Percentiles rank a stretch among this genome's conserved stretches.
Conservation (phyloP, 108 stramenopile genomes). For the Fragilaria radians region DNA sequence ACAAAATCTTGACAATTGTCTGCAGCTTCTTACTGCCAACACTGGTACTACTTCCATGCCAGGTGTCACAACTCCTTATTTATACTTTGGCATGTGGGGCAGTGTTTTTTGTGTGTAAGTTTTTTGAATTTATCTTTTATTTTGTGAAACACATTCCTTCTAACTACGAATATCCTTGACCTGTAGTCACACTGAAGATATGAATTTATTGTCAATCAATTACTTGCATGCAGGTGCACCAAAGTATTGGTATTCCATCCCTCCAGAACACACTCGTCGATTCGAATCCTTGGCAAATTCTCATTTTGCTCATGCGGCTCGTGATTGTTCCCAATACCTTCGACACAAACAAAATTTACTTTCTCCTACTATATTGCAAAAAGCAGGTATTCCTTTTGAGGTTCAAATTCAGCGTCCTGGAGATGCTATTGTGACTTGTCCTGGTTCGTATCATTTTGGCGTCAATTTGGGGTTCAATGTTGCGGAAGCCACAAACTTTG, state of each 20-base stretch:
- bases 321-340: constrained; percentile 85
- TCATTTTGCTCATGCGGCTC: constrained; percentile 58
- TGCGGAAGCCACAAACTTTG: constrained; percentile 94
- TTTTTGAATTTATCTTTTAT: not conserved
- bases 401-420: constrained; percentile 92
- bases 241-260: constrained; percentile 97
- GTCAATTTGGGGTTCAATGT: constrained; percentile 98
- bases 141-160: not conserved
- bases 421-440: constrained; percentile 96
- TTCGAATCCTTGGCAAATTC: constrained; percentile 77
- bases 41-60: constrained; percentile 41
- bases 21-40: constrained; percentile 12
- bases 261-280: constrained; percentile 66
- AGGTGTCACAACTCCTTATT: constrained; percentile 82
- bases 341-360: constrained; percentile 94
- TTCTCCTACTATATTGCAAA: constrained; percentile 77
- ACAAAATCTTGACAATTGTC: not conserved
- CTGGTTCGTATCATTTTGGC: constrained; percentile 94
- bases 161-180: too few relatives aligned
- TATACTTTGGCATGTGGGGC: constrained; percentile 90
- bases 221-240: constrained; percentile 96
- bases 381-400: constrained; percentile 87
- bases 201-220: constrained; percentile 97
- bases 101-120: constrained; percentile 65
- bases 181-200: constrained; percentile 89